Evolutionary conservation across 148 eudicot genomes (phyloP).

Genomic region (Amaranthus hypochondriacus): DNA sequence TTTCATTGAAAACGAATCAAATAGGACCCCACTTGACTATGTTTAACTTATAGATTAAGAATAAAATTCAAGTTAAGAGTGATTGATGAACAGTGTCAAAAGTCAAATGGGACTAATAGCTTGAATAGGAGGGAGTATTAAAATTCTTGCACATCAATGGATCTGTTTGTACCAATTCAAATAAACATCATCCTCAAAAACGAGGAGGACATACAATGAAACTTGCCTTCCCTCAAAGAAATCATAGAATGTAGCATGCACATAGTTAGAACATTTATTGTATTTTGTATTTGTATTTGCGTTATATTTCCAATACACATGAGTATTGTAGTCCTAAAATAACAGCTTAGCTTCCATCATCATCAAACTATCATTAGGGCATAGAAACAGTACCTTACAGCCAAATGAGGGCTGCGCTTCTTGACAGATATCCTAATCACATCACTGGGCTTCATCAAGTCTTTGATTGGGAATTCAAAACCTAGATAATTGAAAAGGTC

Average conservation of each 20-base stretch:
- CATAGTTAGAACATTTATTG: too few species aligned
- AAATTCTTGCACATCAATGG: slow-evolving; percentile 3
- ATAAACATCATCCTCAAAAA: background rate
- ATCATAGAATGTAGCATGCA: background rate
- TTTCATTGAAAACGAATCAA: too few species aligned
- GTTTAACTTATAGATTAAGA: too few species aligned
- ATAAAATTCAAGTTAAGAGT: too few species aligned
- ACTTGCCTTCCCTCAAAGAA: background rate
- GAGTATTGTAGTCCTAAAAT: background rate
- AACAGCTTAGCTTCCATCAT: background rate
- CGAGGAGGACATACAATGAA: background rate
- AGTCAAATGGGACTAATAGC: too few species aligned
- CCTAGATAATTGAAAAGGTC: slow-evolving; percentile 42
- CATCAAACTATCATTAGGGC: background rate
- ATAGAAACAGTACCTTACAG: slow-evolving; percentile 54
- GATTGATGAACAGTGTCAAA: too few species aligned
- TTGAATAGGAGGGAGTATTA: too few species aligned
- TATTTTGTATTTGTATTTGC: too few species aligned
- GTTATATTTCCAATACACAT: too few species aligned
- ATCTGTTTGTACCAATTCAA: background rate
- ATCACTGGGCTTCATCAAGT: slow-evolving; percentile 51
- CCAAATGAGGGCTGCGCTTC: slow-evolving; percentile 46
- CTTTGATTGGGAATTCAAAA: slow-evolving; percentile 43
- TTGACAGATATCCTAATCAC: slow-evolving; percentile 50
- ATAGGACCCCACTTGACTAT: too few species aligned